Evolutionary conservation across 2,329 filamentous ascomycete genomes (phyloP).

Genomic region (Fusarium sp.): DNA sequence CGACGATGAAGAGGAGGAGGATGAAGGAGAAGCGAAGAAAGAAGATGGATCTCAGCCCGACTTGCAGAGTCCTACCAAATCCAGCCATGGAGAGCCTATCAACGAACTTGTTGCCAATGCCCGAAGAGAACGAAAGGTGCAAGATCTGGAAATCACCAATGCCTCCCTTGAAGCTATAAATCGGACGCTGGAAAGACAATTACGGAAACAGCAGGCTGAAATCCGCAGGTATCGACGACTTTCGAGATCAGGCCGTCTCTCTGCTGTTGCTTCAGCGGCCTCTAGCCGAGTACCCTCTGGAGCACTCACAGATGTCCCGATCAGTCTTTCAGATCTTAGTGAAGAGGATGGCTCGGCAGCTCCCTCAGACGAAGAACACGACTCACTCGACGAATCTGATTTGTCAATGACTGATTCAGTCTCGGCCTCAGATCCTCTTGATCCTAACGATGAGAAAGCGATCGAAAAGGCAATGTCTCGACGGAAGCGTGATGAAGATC

Average conservation of each 20-base stretch:
- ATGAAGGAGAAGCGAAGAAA: constrained; percentile 47
- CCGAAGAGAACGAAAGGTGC: constrained; percentile 90
- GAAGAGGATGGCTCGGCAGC: constrained; percentile 54
- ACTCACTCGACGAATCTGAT: constrained; percentile 66
- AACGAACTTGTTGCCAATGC: constrained; percentile 89
- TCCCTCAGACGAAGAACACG: constrained; percentile 56
- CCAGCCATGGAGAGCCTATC: constrained; percentile 67
- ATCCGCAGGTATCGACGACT: constrained; percentile 87
- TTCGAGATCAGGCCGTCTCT: constrained; percentile 82
- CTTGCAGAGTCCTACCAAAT: constrained; percentile 70
- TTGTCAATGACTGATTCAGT: constrained; percentile 57
- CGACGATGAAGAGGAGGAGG: constrained; percentile 52
- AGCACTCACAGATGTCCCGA: constrained; percentile 57
- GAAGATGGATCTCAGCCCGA: constrained; percentile 52
- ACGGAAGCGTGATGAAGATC: constrained; percentile 81
- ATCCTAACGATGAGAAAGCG: constrained; percentile 51
- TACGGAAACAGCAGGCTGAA: constrained; percentile 91
- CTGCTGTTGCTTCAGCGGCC: constrained; percentile 63
- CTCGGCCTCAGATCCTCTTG: constrained; percentile 53
- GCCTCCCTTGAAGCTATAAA: constrained; percentile 96
- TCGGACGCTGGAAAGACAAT: constrained; percentile 87
- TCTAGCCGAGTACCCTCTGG: constrained; percentile 60
- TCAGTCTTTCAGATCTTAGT: constrained; percentile 63
- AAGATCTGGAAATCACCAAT: constrained; percentile 97
- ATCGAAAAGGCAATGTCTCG: constrained; percentile 54